A percentile compares a stretch with the other conserved stretches of the same genome.
Evolutionary conservation across 2,329 filamentous ascomycete species (phyloP).

Genomic region (Trichothecium sympodiale): DNA sequence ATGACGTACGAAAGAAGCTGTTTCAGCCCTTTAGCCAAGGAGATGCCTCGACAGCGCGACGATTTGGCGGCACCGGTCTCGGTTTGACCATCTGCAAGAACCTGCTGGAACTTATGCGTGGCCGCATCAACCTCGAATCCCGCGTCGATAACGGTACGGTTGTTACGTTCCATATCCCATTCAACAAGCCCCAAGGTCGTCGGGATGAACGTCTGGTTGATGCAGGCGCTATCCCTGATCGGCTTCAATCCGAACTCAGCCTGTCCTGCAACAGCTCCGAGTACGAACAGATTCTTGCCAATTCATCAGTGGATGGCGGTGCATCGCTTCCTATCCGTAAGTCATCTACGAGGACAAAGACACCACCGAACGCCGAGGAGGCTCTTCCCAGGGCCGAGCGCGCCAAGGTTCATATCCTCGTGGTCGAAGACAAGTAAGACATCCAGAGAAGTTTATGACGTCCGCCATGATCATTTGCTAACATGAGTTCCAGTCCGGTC

Average conservation of each 20-base stretch:
- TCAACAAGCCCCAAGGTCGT: constrained; percentile 53
- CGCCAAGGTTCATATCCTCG: constrained; percentile 54
- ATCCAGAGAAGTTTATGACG: neutral
- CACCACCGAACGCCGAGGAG: constrained; percentile 27
- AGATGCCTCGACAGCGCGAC: constrained; percentile 65
- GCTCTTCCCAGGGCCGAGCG: constrained; percentile 47
- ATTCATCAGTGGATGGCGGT: constrained; percentile 21
- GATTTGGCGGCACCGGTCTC: constrained; percentile 70
- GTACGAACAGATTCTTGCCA: constrained; percentile 35
- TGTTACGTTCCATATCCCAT: constrained; percentile 68
- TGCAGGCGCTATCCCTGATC: constrained; percentile 54
- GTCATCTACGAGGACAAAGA: constrained; percentile 17
- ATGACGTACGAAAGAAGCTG: constrained; percentile 59
- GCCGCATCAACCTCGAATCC: constrained; percentile 60
- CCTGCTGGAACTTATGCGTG: constrained; percentile 68
- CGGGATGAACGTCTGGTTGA: constrained; percentile 42
- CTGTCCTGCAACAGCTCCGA: constrained; percentile 60
- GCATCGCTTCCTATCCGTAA: constrained; percentile 16
- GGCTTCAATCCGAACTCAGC: constrained; percentile 52
- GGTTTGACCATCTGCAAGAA: constrained; percentile 76
- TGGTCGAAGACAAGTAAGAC: constrained; percentile 71
- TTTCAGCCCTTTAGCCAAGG: constrained; percentile 78
- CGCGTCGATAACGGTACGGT: constrained; percentile 56
- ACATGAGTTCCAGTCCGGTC: constrained; percentile 35
- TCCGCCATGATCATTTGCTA: no score